phyloP scores from a whole-genome alignment of 1,284 basidiomycete species.

The Sporisorium scitamineum region DNA sequence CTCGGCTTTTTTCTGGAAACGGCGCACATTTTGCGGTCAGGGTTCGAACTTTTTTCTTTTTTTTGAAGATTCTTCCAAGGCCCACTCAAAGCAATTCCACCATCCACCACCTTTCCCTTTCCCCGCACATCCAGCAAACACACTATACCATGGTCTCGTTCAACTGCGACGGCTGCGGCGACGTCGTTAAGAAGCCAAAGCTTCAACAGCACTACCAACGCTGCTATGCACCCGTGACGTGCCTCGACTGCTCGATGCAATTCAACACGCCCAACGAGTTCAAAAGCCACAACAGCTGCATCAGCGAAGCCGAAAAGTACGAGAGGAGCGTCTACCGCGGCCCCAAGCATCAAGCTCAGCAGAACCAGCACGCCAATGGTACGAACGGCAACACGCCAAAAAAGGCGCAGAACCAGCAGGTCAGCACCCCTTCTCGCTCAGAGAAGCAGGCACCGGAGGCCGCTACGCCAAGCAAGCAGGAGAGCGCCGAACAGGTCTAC shows the following conservation, averaged over 20 bases:
- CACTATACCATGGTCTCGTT: constrained; percentile 58
- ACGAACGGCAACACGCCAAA: constrained; percentile 15
- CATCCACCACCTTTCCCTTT: not conserved
- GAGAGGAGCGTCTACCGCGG: constrained; percentile 57
- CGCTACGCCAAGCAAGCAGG: constrained; percentile 13
- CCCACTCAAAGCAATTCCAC: not conserved
- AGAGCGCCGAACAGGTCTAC: constrained; percentile 13
- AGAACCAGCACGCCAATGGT: not conserved
- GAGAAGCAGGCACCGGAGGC: constrained; percentile 5
- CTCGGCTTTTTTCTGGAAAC: not conserved
- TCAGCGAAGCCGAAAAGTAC: constrained; percentile 69
- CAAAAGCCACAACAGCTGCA: constrained; percentile 67
- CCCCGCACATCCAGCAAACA: not conserved
- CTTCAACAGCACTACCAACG: constrained; percentile 65
- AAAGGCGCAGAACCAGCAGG: constrained; percentile 19
- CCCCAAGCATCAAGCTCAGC: constrained; percentile 31
- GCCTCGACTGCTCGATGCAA: constrained; percentile 66
- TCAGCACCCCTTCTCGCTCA: not conserved
- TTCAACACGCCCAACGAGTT: constrained; percentile 64
- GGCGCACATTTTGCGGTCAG: not conserved
- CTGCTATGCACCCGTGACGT: constrained; percentile 65
- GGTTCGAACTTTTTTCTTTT: not conserved
- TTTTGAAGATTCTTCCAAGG: not conserved
- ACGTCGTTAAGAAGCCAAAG: constrained; percentile 69
- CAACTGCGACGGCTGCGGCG: constrained; percentile 67